Evolutionary conservation across 2,329 filamentous ascomycete species (phyloP), one percentile per base, ranked within the genome.

Genomic region (Stachybotrys chartarum): DNA sequence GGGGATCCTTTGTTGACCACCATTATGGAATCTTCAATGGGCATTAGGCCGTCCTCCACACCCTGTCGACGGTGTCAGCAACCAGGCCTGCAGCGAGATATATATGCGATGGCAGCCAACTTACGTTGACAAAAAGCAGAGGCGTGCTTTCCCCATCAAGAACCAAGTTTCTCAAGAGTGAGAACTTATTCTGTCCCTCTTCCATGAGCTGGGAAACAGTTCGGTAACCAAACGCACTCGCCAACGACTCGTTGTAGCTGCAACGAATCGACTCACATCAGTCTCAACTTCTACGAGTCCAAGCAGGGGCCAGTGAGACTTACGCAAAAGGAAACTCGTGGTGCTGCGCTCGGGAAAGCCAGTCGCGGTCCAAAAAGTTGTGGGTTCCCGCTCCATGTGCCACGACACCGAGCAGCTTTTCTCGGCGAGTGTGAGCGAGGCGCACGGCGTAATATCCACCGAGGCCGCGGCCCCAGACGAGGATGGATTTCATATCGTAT

Each of bases 371-470:
- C 61, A 82, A 77, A 62, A 82, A 82, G 61, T 80, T 72, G 66
- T 84, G 81, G 12, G 74, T 77, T 0, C 79, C 79, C 3, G 79
- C 79, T 0, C 81, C 81, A 61, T 84, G 81, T 14, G 83, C 85
- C 18, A 88, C 75, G 24, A 70, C 69, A 0, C 85, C 86, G 0
- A 70, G 68, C 18, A 90, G 69, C 10, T 71, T 68, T 1, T 73
- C 65, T 17, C 72, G 70, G 66, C 88, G 86, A n/a, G 84, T 88
- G 67, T 87, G 83, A 49, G 85, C 85, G n/a, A 83, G 76, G 17
- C 85, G 79, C 44, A 85, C 75, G 18, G 85, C 85, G 68, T 88
- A 87, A 74, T 87, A 88, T 0, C 85, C 85, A 32, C 86, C 86
- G 0, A 80, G 76, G 59, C 81, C 85, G 39, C 88, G 70, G 0